Evolutionary conservation across 2,329 filamentous ascomycete genomes (phyloP), one percentile per base, ranked within the genome.

Genomic region (Claviceps sp.): DNA sequence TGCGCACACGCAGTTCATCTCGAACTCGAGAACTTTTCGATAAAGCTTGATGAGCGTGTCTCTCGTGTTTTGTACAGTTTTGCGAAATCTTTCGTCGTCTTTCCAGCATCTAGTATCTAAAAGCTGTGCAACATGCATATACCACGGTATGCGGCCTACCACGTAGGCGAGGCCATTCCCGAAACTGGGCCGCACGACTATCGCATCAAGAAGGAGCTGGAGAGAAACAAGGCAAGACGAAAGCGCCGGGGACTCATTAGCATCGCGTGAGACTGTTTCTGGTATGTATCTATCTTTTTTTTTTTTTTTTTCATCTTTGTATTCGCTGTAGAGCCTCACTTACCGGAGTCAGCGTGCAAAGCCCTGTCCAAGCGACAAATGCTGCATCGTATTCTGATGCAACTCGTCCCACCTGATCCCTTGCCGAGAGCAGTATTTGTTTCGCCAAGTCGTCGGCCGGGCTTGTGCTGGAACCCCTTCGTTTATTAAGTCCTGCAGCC

Each of bases 1-100:
- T 5, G 67, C 67, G 53, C 66, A 69, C 9, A 69, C 63, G 56
- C 63, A 65, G 50, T 68, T 68, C 67, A 69, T 69, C 56, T 69
- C 66, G 50, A 66, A 64, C 52, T 69, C 67, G 26, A 69, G 60
- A 4, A 68, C 58, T 14, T 56, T 58, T 20, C 64, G 60, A 55
- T 65, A 67, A 5, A 68, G 54, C 4, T 55, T 55, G 1, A 62
- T 22, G 9, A 68, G 51, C 8, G 52, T 52, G 9, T 62, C 62
- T 3, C 56, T 59, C 5, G 56, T 44, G 2, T 57, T 50, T 2
- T 56, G 52, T n/a, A 59, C 56, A 6, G 59, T 53, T 7, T 53
- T 45, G 14, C 57, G 56, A 45, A 61, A 64, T n/a, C 47, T 37
- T n/a, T 57, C 51, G 14, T 57, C 60, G 17, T 45, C 29, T 23